A percentile compares a stretch with the other conserved stretches of the same genome.
Evolutionary conservation across 306 rosid species (phyloP).

Genomic region (Cicer pinnatifidum): DNA sequence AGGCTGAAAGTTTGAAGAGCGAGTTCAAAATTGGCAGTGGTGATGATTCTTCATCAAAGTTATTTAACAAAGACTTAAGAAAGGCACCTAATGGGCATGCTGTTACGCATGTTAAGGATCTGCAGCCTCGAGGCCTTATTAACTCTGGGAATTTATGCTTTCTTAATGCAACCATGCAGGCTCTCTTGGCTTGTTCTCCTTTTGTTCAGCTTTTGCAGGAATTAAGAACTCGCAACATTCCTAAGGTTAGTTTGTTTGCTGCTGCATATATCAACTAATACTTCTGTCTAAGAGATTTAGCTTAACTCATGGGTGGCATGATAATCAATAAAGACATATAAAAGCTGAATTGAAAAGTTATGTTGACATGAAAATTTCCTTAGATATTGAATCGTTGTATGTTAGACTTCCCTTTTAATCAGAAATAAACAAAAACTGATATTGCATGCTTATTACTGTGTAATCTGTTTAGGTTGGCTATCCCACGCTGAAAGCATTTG

Average conservation of each 20-base stretch:
- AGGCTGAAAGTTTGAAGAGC: conserved; percentile 48
- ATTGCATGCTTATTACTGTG: conserved; percentile 29
- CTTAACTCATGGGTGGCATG: neutral
- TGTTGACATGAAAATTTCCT: neutral
- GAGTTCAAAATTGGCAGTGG: conserved; percentile 44
- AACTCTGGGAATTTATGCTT: conserved; percentile 93
- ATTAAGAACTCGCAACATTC: conserved; percentile 59
- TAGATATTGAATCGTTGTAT: neutral
- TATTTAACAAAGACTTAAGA: conserved; percentile 42
- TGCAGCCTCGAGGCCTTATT: conserved; percentile 79
- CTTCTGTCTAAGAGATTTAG: conserved; percentile 9
- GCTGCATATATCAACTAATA: conserved; percentile 20
- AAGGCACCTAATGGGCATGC: conserved; percentile 57
- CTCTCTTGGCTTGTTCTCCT: conserved; percentile 86
- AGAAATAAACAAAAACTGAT: conserved; percentile 23
- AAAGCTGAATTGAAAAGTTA: neutral
- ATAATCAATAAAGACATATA: conserved; percentile 1
- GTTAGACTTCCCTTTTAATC: conserved; percentile 1
- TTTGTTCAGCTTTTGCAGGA: conserved; percentile 81
- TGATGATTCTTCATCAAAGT: conserved; percentile 43
- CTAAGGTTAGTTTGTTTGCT: conserved; percentile 61
- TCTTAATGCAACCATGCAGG: conserved; percentile 88
- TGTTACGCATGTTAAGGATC: conserved; percentile 44
- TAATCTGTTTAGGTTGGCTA: conserved; percentile 62
- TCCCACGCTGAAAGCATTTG: conserved; percentile 79